These are phyloP conservation scores for Perilla frutescens DNA, from an alignment of 257 asterid genomes.

Conservation along the genomic window DNA sequence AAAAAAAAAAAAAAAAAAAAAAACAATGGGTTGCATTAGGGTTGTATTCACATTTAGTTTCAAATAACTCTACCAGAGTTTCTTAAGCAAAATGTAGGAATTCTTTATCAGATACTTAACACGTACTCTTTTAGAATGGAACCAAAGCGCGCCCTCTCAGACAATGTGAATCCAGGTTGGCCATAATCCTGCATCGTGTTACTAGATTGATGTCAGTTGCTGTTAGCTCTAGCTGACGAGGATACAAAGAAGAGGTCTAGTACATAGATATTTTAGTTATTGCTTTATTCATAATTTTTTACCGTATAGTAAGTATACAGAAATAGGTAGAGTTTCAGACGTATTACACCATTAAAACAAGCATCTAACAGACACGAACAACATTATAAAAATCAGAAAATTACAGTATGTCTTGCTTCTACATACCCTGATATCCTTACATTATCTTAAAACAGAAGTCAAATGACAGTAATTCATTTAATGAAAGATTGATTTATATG, in stretches of 20 bases:
- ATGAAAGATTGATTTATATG: neutral
- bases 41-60: neutral
- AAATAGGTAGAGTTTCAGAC: neutral
- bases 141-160: conserved; percentile 90
- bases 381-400: neutral
- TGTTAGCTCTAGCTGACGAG: conserved; percentile 29
- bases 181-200: conserved; percentile 79
- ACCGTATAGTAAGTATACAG: conserved; percentile 1
- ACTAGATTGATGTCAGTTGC: conserved; percentile 31
- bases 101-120: conserved; percentile 10
- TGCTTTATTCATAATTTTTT: neutral
- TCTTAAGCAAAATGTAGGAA: neutral
- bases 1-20: too few species aligned
- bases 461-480: too few species aligned
- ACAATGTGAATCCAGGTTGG: conserved; percentile 93
- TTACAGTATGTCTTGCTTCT: too few species aligned
- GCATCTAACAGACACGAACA: neutral
- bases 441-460: too few species aligned
- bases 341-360: neutral
- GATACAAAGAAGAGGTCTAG: neutral
- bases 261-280: neutral
- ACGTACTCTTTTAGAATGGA: conserved; percentile 77
- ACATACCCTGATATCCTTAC: too few species aligned
- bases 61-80: neutral
- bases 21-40: neutral